phyloP scores from a whole-genome alignment of 805 yeast species.

The Ogataea saltuana region DNA sequence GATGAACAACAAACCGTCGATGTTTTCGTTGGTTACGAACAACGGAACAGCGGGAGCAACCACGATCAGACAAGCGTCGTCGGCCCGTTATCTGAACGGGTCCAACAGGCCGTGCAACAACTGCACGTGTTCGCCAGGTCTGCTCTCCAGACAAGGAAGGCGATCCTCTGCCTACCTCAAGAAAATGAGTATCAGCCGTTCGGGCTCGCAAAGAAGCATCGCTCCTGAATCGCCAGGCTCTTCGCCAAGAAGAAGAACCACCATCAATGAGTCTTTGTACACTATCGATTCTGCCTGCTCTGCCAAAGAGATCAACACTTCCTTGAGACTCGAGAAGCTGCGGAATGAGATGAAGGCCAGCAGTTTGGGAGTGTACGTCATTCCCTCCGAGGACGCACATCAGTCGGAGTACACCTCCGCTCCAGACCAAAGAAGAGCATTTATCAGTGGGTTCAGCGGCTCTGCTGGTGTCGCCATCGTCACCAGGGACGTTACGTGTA shows the following conservation, averaged over 20 bases:
- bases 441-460: slow-evolving; percentile 61
- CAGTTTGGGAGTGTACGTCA: slow-evolving; percentile 63
- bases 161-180: slow-evolving; percentile 49
- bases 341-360: slow-evolving; percentile 64
- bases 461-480: slow-evolving; percentile 62
- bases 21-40: slow-evolving; percentile 41
- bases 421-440: slow-evolving; percentile 55
- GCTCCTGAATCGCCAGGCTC: slow-evolving; percentile 41
- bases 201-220: slow-evolving; percentile 18
- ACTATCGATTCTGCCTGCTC: slow-evolving; percentile 32
- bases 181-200: slow-evolving; percentile 31
- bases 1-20: slow-evolving; percentile 41
- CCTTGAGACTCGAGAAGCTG: slow-evolving; percentile 57
- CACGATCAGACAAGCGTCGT: slow-evolving; percentile 29
- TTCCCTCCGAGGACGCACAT: slow-evolving; percentile 63
- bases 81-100: slow-evolving; percentile 21
- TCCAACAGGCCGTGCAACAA: slow-evolving; percentile 58
- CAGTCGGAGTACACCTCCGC: slow-evolving; percentile 61
- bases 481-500: slow-evolving; percentile 52
- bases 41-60: slow-evolving; percentile 35
- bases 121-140: slow-evolving; percentile 85
- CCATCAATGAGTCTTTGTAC: slow-evolving; percentile 19
- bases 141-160: slow-evolving; percentile 64
- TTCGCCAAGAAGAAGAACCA: slow-evolving; percentile 31
- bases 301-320: slow-evolving; percentile 52